phyloP scores from a whole-genome alignment of 441 rosid genomes.

The Pelargonium citronellum region DNA sequence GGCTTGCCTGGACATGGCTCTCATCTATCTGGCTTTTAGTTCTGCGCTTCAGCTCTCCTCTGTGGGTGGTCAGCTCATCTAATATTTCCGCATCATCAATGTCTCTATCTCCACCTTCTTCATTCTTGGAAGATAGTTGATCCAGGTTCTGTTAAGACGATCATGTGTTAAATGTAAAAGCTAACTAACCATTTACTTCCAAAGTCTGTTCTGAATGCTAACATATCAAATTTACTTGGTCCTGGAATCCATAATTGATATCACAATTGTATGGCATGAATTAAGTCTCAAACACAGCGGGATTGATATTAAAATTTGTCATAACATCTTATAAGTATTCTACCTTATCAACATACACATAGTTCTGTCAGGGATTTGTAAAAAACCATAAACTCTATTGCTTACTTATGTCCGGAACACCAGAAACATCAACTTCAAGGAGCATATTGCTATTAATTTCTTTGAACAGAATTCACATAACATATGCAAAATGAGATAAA shows the following conservation, averaged over 20 bases:
- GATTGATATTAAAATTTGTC: background rate
- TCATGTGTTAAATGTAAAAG: background rate
- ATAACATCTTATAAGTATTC: background rate
- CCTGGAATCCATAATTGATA: background rate
- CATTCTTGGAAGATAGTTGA: conserved; percentile 14
- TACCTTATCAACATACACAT: background rate
- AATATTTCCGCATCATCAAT: conserved; percentile 57
- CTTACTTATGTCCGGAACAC: background rate
- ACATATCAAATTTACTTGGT: background rate
- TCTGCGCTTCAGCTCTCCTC: conserved; percentile 74
- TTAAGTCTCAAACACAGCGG: too few relatives aligned
- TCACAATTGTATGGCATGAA: background rate
- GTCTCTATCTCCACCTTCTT: conserved; percentile 31
- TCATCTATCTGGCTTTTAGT: conserved; percentile 47
- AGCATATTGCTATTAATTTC: background rate
- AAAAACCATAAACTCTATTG: background rate
- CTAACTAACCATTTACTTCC: background rate
- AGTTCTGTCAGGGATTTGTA: background rate
- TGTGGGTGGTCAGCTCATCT: conserved; percentile 67
- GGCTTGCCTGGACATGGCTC: conserved; percentile 33
- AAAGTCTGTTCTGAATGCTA: conserved; percentile 7
- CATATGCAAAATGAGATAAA: background rate
- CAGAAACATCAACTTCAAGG: background rate
- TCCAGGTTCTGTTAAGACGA: conserved; percentile 17
- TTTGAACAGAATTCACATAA: background rate